Percentiles rank a stretch among this genome's conserved stretches.
These are phyloP conservation scores for Scedosporium boydii DNA, from an alignment of 2,329 filamentous ascomycete genomes.

Conservation along the genomic window DNA sequence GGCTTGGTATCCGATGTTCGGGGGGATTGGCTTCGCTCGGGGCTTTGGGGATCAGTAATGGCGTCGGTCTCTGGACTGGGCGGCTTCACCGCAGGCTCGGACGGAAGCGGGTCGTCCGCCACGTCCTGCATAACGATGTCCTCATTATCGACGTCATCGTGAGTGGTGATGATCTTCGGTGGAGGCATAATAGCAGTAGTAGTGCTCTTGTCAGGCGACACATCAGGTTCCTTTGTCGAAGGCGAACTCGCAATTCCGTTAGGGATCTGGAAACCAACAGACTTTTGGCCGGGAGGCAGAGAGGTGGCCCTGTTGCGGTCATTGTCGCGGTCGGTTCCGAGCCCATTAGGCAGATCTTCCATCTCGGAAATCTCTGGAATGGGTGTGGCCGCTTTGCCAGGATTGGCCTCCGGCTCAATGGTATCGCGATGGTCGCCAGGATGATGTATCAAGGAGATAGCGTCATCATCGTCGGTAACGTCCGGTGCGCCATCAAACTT, in stretches of 20 bases:
- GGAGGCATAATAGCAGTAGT: background rate
- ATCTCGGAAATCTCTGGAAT: background rate
- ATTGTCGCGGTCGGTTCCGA: background rate
- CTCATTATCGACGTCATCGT: slow-evolving; percentile 15
- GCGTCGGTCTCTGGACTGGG: slow-evolving; percentile 32
- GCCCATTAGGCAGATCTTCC: background rate
- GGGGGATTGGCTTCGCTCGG: slow-evolving; percentile 36
- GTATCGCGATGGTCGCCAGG: slow-evolving; percentile 14
- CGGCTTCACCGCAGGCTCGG: slow-evolving; percentile 14
- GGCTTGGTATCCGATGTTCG: slow-evolving; percentile 40
- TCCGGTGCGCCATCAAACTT: slow-evolving; percentile 14
- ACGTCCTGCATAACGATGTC: slow-evolving; percentile 27
- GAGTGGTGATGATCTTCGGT: background rate
- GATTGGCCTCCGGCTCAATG: background rate
- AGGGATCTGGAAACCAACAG: background rate
- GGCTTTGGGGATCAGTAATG: slow-evolving; percentile 31
- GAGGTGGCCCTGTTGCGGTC: background rate
- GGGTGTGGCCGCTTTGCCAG: background rate
- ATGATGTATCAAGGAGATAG: slow-evolving; percentile 22
- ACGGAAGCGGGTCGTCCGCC: slow-evolving; percentile 20
- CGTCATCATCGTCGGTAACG: slow-evolving; percentile 20
- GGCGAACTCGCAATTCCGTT: background rate
- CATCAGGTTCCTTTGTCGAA: background rate
- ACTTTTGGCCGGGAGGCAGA: background rate
- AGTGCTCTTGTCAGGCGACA: background rate